Conservation (phyloP, 257 asterid genomes). For the Nyctanthes arbortristis region DNA sequence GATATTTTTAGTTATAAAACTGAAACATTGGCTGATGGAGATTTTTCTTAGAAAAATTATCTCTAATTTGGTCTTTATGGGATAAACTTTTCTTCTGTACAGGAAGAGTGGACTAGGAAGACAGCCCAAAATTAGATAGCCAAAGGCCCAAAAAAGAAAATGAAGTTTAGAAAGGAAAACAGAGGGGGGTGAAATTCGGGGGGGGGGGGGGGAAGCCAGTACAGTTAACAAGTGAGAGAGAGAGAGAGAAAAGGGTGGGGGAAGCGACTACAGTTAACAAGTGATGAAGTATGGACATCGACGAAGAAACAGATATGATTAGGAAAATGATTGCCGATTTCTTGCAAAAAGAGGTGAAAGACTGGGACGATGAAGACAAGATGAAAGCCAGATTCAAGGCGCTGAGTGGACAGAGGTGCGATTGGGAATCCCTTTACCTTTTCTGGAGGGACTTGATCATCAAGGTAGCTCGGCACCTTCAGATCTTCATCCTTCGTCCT, state of each 20-base stretch:
- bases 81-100: not conserved
- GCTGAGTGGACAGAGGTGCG: slow-evolving; percentile 83
- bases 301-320: slow-evolving; percentile 30
- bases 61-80: not conserved
- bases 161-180: not conserved
- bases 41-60: not conserved
- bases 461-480: slow-evolving; percentile 62
- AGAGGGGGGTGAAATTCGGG: not conserved
- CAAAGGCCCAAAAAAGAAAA: not conserved
- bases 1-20: not conserved
- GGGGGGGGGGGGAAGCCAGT: not conserved
- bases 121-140: not conserved
- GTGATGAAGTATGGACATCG: slow-evolving; percentile 8
- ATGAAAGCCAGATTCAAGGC: slow-evolving; percentile 63
- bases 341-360: slow-evolving; percentile 47
- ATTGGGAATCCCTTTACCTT: slow-evolving; percentile 69
- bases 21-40: not conserved
- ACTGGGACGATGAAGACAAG: slow-evolving; percentile 73
- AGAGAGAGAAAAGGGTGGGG: too few species aligned
- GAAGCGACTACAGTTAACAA: not conserved
- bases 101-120: not conserved
- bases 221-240: not conserved
- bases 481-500: slow-evolving; percentile 59
- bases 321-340: slow-evolving; percentile 40
- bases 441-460: slow-evolving; percentile 83